Base-by-base conservation (phyloP, 2,329 filamentous ascomycete species). In the Xylariaceae sp. region DNA sequence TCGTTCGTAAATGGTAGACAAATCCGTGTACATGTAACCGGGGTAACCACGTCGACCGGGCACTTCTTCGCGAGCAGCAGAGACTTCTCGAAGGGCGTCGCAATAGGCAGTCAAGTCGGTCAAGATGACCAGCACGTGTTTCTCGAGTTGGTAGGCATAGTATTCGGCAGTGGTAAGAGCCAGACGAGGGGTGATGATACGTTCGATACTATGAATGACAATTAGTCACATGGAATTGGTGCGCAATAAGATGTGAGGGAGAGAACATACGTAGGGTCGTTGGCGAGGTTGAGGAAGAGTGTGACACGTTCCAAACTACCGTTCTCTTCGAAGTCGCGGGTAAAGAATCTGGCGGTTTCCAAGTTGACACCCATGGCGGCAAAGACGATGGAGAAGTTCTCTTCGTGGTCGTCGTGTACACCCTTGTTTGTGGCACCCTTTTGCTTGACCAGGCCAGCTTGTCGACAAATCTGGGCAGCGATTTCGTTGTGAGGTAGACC, bases 21-120 rank as follows among this genome's bases (percentile, higher is more conserved):
- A 87, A 82, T 98, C 94, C 59, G 93, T 98, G 79, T 98, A 98
- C 93, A 98, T 98, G 80, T 98, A 98, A 88, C 93, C 93, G 43
- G 93, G 93, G 76, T 93, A 98, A 80, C 93, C 93, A 83, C 93
- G 92, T 70, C 93, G 92, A 79, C 93, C 93, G 33, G 93, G 93
- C 35, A 98, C 93, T 83, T 98, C 93, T 79, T 98, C 93, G 75
- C 93, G 83, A 42, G 93, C 93, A 44, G 93, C 92, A 12, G 93
- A 98, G 40, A 98, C 93, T 73, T 98, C 93, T 81, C 93, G 93
- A 55, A 98, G 85, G 56, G 93, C 94, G 70, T 98, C 93, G 69
- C 94, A 98, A 79, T 98, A 98, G 40, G 93, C 90, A 2, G 93
- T 93, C 59, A 98, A 75, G 79, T 98, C 93, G 44, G 94, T 98